Evolutionary conservation across 2,329 filamentous ascomycete species (phyloP), one percentile per base, ranked within the genome.

Genomic region (Boeremia exigua): DNA sequence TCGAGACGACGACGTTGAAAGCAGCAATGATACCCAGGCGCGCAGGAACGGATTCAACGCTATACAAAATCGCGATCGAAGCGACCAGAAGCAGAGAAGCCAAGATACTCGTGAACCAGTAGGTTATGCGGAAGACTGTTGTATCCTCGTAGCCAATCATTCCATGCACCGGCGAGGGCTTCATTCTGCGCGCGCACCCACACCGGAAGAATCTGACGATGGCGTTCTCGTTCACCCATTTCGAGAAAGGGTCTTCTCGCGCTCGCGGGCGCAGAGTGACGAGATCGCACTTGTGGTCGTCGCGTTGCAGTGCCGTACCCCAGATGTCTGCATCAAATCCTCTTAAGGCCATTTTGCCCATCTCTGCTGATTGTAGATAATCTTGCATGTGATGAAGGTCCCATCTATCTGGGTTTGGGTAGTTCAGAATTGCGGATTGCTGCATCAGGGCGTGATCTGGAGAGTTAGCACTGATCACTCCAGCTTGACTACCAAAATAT

Each of bases 1-100:
- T 9, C 2, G 63, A 62, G 4, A 68, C 51, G 12, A 65, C n/a
- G 2, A 67, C 39, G 37, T 68, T 71, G 53, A 70, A 71, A 0
- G 19, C 60, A 1, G 56, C 66, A 37, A 69, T 69, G 1, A 56
- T 50, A 2, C 44, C 58, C 1, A 70, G 52, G 19, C 56, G 53
- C 6, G 47, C 48, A 6, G 42, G 48, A 14, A 62, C 53, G 0
- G 59, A 59, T 3, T 61, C 19, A 2, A 72, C 40, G 10, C 32
- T 40, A 1, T 54, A 36, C 2, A 71, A 39, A 0, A 67, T 54
- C 1, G 57, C 33, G 5, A 72, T 71, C 0, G 62, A 67, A 1
- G 57, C 49, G 15, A 71, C 62, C 1, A 66, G 65, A 1, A 70
- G 40, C 2, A 69, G 33, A 0, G 66, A 63, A 6, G 67, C 69